A percentile compares a stretch with the other conserved stretches of the same genome.
phyloP scores from a whole-genome alignment of 2,329 filamentous ascomycete genomes.

The Aspergillus melleus region DNA sequence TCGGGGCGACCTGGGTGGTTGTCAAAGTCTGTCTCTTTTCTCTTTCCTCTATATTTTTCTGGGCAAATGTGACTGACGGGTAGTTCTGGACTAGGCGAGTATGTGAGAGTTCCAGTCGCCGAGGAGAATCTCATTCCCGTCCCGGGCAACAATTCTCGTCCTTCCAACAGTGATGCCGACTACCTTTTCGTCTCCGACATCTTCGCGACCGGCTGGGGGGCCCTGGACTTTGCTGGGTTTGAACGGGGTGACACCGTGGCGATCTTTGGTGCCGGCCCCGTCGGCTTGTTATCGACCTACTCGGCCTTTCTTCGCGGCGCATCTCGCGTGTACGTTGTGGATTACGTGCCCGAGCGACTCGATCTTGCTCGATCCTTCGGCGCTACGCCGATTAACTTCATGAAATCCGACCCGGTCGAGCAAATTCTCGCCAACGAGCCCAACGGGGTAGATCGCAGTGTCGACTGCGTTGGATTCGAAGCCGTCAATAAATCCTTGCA shows the following conservation, averaged over 20 bases:
- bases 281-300: slow-evolving; percentile 67
- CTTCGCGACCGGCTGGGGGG: slow-evolving; percentile 42
- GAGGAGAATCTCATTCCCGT: slow-evolving; percentile 2
- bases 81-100: slow-evolving; percentile 9
- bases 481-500: slow-evolving; percentile 2
- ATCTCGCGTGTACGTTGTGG: slow-evolving; percentile 60
- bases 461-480: slow-evolving; percentile 20
- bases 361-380: slow-evolving; percentile 58
- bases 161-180: slow-evolving; percentile 13
- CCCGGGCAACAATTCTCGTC: slow-evolving; percentile 5
- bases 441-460: slow-evolving; percentile 6
- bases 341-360: slow-evolving; percentile 60
- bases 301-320: slow-evolving; percentile 62
- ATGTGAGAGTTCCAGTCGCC: slow-evolving; percentile 18
- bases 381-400: slow-evolving; percentile 61
- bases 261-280: slow-evolving; percentile 64
- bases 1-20: no score
- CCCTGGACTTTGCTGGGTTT: slow-evolving; percentile 39
- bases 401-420: slow-evolving; percentile 49
- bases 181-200: slow-evolving; percentile 37
- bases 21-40: no score
- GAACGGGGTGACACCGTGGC: slow-evolving; percentile 56
- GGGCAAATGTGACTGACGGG: no score
- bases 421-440: slow-evolving; percentile 31
- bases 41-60: no score